Conservation (phyloP, 2,329 filamentous ascomycete species). For the Epichloe baconii region DNA sequence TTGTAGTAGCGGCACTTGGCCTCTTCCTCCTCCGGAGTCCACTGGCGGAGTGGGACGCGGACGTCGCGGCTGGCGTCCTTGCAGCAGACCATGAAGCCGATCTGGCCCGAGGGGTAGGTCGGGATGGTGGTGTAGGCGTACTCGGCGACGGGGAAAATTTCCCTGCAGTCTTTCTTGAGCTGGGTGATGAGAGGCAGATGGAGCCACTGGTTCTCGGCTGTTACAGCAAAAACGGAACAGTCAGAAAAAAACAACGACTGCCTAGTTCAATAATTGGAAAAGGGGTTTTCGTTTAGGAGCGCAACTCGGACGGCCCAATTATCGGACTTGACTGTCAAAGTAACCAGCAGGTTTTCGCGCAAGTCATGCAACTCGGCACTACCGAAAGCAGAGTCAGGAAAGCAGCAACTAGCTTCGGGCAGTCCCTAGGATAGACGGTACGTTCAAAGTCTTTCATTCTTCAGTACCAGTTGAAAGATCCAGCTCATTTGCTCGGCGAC, state of each 20-base stretch:
- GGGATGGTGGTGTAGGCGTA: conserved; percentile 99
- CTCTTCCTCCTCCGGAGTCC: conserved; percentile 79
- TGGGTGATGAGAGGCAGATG: conserved; percentile 86
- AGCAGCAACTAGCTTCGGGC: conserved; percentile 25
- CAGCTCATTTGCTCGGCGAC: not conserved
- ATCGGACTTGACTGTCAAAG: not conserved
- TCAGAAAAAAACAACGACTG: conserved; percentile 7
- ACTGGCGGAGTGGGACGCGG: conserved; percentile 69
- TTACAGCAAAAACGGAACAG: conserved; percentile 6
- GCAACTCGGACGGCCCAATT: not conserved
- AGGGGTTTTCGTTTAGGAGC: not conserved
- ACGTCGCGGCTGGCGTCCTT: conserved; percentile 81
- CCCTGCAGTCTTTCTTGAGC: conserved; percentile 92
- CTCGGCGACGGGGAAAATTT: conserved; percentile 94
- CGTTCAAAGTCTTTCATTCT: not conserved
- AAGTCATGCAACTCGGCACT: conserved; percentile 19
- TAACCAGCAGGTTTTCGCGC: not conserved
- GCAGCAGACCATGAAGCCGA: conserved; percentile 99
- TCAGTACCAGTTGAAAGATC: conserved; percentile 3
- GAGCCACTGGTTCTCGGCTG: conserved; percentile 99
- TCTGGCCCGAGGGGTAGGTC: conserved; percentile 97
- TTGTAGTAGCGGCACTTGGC: conserved; percentile 96
- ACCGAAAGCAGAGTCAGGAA: conserved; percentile 24
- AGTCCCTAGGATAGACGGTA: conserved; percentile 17
- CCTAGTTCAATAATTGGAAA: not conserved